These are phyloP conservation scores for Arthroderma sp. DNA, from an alignment of 2,329 filamentous ascomycete species.

Conservation along the genomic window DNA sequence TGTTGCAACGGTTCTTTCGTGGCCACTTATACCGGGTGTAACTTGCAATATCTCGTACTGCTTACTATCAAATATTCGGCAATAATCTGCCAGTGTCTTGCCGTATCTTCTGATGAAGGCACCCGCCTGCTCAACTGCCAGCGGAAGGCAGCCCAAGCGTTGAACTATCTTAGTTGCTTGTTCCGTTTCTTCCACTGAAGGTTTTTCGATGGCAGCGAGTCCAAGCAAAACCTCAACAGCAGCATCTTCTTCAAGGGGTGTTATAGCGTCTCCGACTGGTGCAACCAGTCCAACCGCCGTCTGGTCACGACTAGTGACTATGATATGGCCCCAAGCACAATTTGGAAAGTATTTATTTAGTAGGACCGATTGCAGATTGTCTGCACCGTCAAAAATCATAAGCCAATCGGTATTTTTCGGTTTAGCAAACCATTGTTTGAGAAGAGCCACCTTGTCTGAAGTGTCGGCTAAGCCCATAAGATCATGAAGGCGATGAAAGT, in stretches of 20 bases:
- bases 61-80: constrained; percentile 5
- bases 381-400: constrained; percentile 13
- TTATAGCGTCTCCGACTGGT: constrained; percentile 3
- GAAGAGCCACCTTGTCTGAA: constrained; percentile 1
- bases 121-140: constrained; percentile 12
- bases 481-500: constrained; percentile 2
- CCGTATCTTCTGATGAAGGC: constrained; percentile 9
- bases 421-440: constrained; percentile 6
- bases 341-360: constrained; percentile 5
- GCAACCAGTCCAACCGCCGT: constrained; percentile 1
- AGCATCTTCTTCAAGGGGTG: constrained; percentile 4
- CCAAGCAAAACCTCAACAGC: constrained; percentile 8
- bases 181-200: constrained; percentile 7
- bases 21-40: constrained; percentile 2
- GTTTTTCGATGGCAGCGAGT: constrained; percentile 6
- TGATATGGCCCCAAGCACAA: constrained; percentile 7
- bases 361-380: constrained; percentile 8
- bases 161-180: constrained; percentile 5
- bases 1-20: constrained; percentile 10
- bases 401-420: constrained; percentile 11
- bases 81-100: constrained; percentile 9
- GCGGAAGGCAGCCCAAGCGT: constrained; percentile 9
- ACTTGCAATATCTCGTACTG: constrained; percentile 7
- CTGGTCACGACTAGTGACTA: constrained; percentile 7
- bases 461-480: background rate